Conservation (phyloP, 352 stramenopile species). For the Pythium brachiatum region DNA sequence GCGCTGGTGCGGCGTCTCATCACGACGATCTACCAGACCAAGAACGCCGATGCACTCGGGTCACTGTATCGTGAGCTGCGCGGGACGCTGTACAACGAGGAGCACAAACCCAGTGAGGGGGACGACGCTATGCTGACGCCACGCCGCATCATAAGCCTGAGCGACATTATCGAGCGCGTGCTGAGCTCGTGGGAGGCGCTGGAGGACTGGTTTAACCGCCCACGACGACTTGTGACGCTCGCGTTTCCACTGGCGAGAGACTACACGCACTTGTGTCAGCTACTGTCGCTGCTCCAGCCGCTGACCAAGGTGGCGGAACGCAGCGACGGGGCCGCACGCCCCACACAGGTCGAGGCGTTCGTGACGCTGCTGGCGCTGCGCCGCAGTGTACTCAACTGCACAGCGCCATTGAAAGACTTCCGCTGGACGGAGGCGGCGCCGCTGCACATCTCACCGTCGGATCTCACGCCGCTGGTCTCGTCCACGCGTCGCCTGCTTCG, state of each 20-base stretch:
- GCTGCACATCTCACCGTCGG: background rate
- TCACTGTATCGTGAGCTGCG: slow-evolving; percentile 11
- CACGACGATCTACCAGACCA: slow-evolving; percentile 19
- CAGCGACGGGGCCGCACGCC: background rate
- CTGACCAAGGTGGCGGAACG: background rate
- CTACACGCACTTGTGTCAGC: background rate
- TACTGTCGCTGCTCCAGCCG: slow-evolving; percentile 8
- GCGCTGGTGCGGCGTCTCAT: slow-evolving; percentile 18
- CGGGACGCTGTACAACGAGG: background rate
- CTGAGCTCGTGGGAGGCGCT: slow-evolving; percentile 6
- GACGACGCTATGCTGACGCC: background rate
- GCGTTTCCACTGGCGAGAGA: slow-evolving; percentile 1
- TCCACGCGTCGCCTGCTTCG: background rate
- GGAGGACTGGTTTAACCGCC: slow-evolving; percentile 6
- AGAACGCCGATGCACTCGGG: slow-evolving; percentile 7
- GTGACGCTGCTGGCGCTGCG: background rate
- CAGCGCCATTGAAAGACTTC: background rate
- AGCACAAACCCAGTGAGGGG: background rate
- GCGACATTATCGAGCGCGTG: background rate
- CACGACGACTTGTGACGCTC: background rate
- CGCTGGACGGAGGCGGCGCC: background rate
- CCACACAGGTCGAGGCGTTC: slow-evolving; percentile 16
- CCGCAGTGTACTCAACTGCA: slow-evolving; percentile 1
- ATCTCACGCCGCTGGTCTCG: background rate
- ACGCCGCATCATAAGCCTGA: slow-evolving; percentile 5